Percentiles rank a stretch among this genome's conserved stretches.
Evolutionary conservation across 2,329 filamentous ascomycete species (phyloP).

Genomic region (Botrytis medusae): DNA sequence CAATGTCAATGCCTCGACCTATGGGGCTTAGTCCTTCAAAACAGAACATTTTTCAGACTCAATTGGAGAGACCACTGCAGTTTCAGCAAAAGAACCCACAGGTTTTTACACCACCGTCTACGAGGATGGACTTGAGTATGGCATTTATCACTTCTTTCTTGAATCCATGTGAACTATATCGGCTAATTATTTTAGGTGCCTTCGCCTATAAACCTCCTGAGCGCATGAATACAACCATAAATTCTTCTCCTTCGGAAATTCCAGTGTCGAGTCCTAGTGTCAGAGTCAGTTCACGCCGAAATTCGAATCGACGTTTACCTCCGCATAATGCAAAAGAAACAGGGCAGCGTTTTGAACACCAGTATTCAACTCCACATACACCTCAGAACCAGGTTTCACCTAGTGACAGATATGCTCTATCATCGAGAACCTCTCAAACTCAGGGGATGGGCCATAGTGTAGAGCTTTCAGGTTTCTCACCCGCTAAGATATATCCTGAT

Average conservation of each 20-base stretch:
- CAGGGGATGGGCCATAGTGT: not conserved
- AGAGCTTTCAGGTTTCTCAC: not conserved
- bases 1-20: constrained; percentile 23
- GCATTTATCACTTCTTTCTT: not conserved
- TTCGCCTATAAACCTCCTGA: constrained; percentile 29
- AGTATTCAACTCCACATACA: constrained; percentile 10
- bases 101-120: constrained; percentile 34
- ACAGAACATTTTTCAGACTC: constrained; percentile 25
- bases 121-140: constrained; percentile 29
- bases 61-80: constrained; percentile 26
- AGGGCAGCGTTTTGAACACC: not conserved
- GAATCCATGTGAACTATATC: not conserved
- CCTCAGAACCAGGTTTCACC: constrained; percentile 15
- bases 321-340: not conserved
- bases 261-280: constrained; percentile 36
- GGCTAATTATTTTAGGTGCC: constrained; percentile 30
- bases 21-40: constrained; percentile 12
- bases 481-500: not conserved
- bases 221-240: constrained; percentile 12
- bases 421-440: not conserved
- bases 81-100: constrained; percentile 35
- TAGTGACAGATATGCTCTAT: not conserved
- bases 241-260: constrained; percentile 30
- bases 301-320: constrained; percentile 21
- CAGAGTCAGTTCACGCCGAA: constrained; percentile 34